These are phyloP conservation scores for Myriosclerotinia curreyana DNA, from an alignment of 2,329 filamentous ascomycete species.

Conservation along the genomic window DNA sequence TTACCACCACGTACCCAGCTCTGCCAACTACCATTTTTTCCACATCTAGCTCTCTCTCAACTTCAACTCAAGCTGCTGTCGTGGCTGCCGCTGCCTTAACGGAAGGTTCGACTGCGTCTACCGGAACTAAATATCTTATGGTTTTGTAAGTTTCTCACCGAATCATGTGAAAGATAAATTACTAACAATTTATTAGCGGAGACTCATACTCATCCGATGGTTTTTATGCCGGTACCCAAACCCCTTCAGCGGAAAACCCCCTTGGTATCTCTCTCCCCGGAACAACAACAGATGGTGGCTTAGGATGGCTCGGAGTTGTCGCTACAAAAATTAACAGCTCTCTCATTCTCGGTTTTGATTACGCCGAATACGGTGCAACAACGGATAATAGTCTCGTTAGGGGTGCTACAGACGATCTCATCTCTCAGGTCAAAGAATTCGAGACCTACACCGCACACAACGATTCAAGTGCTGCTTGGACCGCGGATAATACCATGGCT, in stretches of 20 bases:
- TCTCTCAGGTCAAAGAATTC: constrained; percentile 12
- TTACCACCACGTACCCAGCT: neutral
- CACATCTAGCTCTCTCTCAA: neutral
- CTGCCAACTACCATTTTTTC: neutral
- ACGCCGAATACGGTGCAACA: constrained; percentile 15
- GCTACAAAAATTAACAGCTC: constrained; percentile 14
- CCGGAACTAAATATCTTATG: constrained; percentile 19
- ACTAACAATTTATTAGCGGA: neutral
- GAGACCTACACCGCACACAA: constrained; percentile 3
- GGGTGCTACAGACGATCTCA: constrained; percentile 10
- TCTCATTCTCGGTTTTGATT: constrained; percentile 11
- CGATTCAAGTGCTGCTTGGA: neutral
- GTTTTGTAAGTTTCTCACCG: neutral
- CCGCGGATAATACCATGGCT: constrained; percentile 13
- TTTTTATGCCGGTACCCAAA: constrained; percentile 1
- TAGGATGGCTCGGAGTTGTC: constrained; percentile 8
- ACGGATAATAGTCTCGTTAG: constrained; percentile 8
- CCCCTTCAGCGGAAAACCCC: neutral
- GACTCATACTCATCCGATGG: constrained; percentile 15
- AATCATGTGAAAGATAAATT: neutral
- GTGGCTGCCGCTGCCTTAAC: neutral
- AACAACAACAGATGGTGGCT: constrained; percentile 10
- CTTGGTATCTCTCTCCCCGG: constrained; percentile 7
- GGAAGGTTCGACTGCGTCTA: neutral
- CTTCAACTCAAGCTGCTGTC: neutral